Evolutionary conservation across 345 rosid genomes (phyloP).

Genomic region (Pistacia atlantica): DNA sequence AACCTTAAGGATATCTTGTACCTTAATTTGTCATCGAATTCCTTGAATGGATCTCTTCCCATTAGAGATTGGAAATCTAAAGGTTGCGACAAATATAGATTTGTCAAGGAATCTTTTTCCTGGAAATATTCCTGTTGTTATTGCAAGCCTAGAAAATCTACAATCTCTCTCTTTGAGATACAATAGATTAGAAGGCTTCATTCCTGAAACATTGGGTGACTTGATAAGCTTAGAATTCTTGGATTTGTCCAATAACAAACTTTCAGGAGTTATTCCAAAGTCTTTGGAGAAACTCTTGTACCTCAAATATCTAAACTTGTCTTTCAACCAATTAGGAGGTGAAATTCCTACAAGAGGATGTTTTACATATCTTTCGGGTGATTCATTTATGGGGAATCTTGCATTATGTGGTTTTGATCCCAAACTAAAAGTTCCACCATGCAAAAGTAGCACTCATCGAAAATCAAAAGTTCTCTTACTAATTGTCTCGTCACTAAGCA

Average conservation of each 20-base stretch:
- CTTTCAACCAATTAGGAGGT: neutral
- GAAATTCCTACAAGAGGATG: constrained; percentile 17
- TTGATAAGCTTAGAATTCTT: neutral
- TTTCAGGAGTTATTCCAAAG: no score
- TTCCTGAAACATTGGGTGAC: constrained; percentile 13
- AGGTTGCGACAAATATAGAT: neutral
- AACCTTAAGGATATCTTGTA: neutral
- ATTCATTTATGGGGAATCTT: constrained; percentile 8
- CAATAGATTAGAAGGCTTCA: constrained; percentile 6
- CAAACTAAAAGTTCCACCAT: constrained; percentile 8
- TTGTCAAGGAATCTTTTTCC: constrained; percentile 19
- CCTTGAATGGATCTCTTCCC: neutral
- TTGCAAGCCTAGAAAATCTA: neutral
- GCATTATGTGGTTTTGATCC: constrained; percentile 11
- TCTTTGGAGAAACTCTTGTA: no score
- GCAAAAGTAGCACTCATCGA: neutral
- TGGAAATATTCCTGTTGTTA: neutral
- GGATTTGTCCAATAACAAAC: no score
- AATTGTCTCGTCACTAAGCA: neutral
- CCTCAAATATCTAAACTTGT: no score
- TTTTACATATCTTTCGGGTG: constrained; percentile 4
- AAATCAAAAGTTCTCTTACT: neutral
- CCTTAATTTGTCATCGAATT: constrained; percentile 21
- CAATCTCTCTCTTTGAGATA: neutral
- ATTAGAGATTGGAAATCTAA: constrained; percentile 8